Evolutionary conservation across 768 basidiomycete genomes (phyloP).

Genomic region (Serendipita vermifera): DNA sequence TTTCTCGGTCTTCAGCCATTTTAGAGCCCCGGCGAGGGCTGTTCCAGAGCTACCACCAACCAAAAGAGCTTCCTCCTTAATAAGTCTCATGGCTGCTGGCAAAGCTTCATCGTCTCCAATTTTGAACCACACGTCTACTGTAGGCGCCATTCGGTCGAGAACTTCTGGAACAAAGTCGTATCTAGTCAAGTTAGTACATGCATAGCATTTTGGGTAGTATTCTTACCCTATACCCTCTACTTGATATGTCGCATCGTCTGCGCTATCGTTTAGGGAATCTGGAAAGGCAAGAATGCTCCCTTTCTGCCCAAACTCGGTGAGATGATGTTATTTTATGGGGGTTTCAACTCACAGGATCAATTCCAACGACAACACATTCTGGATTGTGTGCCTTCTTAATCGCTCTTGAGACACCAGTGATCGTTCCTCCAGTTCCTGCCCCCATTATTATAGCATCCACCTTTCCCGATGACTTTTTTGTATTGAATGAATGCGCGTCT

Average conservation of each 20-base stretch:
- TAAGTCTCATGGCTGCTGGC: conserved; percentile 55
- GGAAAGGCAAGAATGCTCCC: conserved; percentile 81
- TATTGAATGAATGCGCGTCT: conserved; percentile 42
- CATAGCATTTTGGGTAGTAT: neutral
- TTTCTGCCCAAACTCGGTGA: conserved; percentile 32
- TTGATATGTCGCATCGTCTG: conserved; percentile 43
- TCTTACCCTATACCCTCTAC: conserved; percentile 85
- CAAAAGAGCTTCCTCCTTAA: conserved; percentile 75
- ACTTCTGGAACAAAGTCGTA: conserved; percentile 89
- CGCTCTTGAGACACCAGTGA: conserved; percentile 75
- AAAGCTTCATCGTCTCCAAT: conserved; percentile 72
- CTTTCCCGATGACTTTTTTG: conserved; percentile 51
- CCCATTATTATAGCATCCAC: conserved; percentile 75
- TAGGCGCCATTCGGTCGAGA: conserved; percentile 44
- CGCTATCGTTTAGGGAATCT: conserved; percentile 43
- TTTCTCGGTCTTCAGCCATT: conserved; percentile 60
- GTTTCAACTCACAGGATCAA: conserved; percentile 69
- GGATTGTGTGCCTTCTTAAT: conserved; percentile 69
- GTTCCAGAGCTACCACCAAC: conserved; percentile 92
- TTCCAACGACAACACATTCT: conserved; percentile 61
- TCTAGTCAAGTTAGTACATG: conserved; percentile 16
- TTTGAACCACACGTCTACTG: conserved; percentile 78
- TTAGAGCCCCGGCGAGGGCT: conserved; percentile 60
- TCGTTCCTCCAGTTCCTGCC: conserved; percentile 90
- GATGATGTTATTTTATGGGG: neutral